phyloP scores from a whole-genome alignment of 306 rosid genomes.

The Castanea crenata region DNA sequence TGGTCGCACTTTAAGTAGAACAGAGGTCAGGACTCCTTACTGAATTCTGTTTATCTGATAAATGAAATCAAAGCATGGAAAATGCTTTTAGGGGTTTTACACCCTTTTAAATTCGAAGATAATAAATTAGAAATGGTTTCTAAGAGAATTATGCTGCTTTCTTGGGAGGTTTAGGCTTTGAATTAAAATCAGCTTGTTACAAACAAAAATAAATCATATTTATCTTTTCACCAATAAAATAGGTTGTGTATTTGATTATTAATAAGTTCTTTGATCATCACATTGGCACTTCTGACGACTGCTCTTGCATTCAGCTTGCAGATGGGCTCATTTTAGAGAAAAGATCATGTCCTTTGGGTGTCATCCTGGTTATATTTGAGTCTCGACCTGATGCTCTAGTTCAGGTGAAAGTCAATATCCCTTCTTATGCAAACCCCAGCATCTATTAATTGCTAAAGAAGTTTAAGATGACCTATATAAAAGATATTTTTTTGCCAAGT shows the following conservation, averaged over 20 bases:
- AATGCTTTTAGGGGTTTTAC: no score
- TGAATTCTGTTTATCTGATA: slow-evolving; percentile 1
- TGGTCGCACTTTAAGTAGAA: slow-evolving; percentile 66
- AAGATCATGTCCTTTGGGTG: slow-evolving; percentile 75
- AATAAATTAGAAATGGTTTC: no score
- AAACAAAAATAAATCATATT: not conserved
- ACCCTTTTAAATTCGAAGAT: no score
- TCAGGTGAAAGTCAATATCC: slow-evolving; percentile 53
- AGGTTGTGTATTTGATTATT: not conserved
- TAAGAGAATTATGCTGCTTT: no score
- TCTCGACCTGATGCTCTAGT: slow-evolving; percentile 98
- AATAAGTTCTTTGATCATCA: not conserved
- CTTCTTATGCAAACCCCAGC: slow-evolving; percentile 3
- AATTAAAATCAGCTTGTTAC: no score
- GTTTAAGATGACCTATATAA: slow-evolving; percentile 8
- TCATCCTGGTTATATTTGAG: slow-evolving; percentile 76
- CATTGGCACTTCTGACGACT: slow-evolving; percentile 26
- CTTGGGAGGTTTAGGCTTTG: no score
- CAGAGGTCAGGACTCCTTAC: slow-evolving; percentile 51
- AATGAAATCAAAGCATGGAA: not conserved
- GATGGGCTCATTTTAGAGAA: slow-evolving; percentile 76
- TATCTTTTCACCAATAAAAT: not conserved
- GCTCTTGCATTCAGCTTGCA: slow-evolving; percentile 57
- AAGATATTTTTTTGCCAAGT: slow-evolving; percentile 1
- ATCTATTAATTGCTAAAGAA: slow-evolving; percentile 13